Conservation (phyloP, 2,329 filamentous ascomycete species). For the Clonostachys sp. region DNA sequence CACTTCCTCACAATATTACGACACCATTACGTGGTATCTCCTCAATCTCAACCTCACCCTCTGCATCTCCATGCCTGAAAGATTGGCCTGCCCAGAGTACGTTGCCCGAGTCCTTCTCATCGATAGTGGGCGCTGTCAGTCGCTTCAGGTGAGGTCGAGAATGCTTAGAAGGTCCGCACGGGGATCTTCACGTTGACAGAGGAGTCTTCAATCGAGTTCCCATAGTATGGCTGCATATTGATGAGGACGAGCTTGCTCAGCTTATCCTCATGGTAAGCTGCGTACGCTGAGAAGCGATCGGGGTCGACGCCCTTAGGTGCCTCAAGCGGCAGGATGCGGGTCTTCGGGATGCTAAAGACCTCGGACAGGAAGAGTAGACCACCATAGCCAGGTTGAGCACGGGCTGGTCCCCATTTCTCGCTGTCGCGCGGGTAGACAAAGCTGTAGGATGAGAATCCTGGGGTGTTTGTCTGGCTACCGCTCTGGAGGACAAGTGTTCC, state of each 20-base stretch:
- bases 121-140: conserved; percentile 2
- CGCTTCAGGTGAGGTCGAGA: neutral
- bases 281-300: too few relatives aligned
- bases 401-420: conserved; percentile 5
- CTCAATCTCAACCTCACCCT: neutral
- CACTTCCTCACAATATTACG: too few relatives aligned
- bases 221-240: too few relatives aligned
- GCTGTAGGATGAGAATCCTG: conserved; percentile 8
- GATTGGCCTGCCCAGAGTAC: conserved; percentile 5
- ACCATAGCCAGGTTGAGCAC: conserved; percentile 4
- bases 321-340: too few relatives aligned
- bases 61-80: conserved; percentile 4
- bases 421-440: conserved; percentile 10
- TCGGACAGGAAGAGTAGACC: conserved; percentile 8
- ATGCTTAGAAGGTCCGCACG: too few relatives aligned
- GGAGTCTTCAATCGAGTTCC: too few relatives aligned
- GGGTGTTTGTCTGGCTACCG: conserved; percentile 5
- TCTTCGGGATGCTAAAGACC: conserved; percentile 1
- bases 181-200: too few relatives aligned
- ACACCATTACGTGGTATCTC: too few relatives aligned
- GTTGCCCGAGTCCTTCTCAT: conserved; percentile 2
- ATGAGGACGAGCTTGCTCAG: too few relatives aligned
- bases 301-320: too few relatives aligned
- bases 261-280: too few relatives aligned
- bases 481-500: conserved; percentile 10